Percentiles rank a stretch among this genome's conserved stretches.
These are phyloP conservation scores for Euphorbia tirucalli DNA, from an alignment of 345 rosid genomes.

Conservation along the genomic window DNA sequence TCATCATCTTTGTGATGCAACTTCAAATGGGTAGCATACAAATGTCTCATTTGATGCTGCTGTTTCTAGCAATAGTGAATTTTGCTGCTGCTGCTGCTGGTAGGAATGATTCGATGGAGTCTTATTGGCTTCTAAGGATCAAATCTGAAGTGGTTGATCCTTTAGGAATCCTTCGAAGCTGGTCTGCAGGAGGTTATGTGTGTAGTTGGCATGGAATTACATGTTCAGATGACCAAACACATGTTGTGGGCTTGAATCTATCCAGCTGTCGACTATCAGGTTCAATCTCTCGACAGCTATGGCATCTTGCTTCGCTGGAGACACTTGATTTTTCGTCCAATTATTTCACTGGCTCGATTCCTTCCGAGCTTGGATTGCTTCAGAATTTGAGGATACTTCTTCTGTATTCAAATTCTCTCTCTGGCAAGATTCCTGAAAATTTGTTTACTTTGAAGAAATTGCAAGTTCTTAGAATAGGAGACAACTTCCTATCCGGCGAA, in stretches of 20 bases:
- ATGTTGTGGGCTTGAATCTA: slow-evolving; percentile 54
- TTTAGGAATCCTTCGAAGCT: slow-evolving; percentile 43
- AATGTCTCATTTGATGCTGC: slow-evolving; percentile 30
- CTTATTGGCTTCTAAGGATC: slow-evolving; percentile 51
- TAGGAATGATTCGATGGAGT: slow-evolving; percentile 35
- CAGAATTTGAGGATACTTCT: slow-evolving; percentile 52
- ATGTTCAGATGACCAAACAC: slow-evolving; percentile 52
- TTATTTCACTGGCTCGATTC: slow-evolving; percentile 52
- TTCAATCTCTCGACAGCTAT: slow-evolving; percentile 43
- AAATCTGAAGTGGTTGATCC: slow-evolving; percentile 55
- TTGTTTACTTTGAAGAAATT: slow-evolving; percentile 54
- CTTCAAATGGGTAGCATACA: slow-evolving; percentile 34
- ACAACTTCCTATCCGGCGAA: slow-evolving; percentile 54
- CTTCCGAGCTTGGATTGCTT: slow-evolving; percentile 65
- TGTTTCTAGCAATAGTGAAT: slow-evolving; percentile 23
- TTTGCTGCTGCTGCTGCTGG: slow-evolving; percentile 10
- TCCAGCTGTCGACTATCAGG: slow-evolving; percentile 64
- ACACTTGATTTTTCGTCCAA: slow-evolving; percentile 71
- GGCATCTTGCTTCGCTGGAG: slow-evolving; percentile 49
- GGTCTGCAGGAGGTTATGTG: slow-evolving; percentile 45
- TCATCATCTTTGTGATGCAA: slow-evolving; percentile 13
- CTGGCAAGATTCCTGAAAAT: slow-evolving; percentile 66
- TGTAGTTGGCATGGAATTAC: slow-evolving; percentile 71
- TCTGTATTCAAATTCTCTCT: slow-evolving; percentile 61
- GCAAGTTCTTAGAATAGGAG: slow-evolving; percentile 64